Base-by-base conservation (phyloP, 2,329 filamentous ascomycete genomes). In the Dactylellina cionopaga region DNA sequence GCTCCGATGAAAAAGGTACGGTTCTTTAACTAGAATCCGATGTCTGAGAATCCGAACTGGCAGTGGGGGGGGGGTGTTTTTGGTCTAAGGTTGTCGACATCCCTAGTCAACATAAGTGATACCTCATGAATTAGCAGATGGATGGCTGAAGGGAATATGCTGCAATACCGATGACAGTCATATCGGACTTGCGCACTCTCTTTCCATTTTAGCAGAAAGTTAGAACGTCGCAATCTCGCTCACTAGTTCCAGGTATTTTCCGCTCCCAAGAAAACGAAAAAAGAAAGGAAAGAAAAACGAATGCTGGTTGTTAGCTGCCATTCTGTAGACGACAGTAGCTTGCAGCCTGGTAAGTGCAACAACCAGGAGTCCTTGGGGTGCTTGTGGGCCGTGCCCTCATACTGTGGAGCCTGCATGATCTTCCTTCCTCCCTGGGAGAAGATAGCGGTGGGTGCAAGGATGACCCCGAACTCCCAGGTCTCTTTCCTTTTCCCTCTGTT, bases 271-370 rank as follows among this genome's bases (percentile, higher is more conserved):
- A 41, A 13, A 31, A 22, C 13, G n/a, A 31, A 43, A 55, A 59
- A 70, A 55, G 33, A 51, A 63, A 54, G 10, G 17, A 9, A 31
- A 37, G 22, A 58, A 44, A 24, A 46, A 25, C 17, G 9, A 24
- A 46, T 24, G 31, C 39, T 39, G 10, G 31, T 62, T n/a, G 52
- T 44, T 46, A 66, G 33, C 49, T 56, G 51, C 51, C 60, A 56
- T 19, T 64, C 60, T 37, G 29, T 37, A 5, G 17, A 39, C 19
- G 31, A 41, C 15, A 35, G 33, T 46, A 54, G 58, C 49, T 63
- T 55, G 65, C 65, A 70, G 65, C 65, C 65, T 70, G 65, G 65
- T 70, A 70, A 70, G 65, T 55, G 65, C 59, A 56, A n/a, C 49
- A 58, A 63, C 65, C 65, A 70, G 49, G 65, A 63, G 56, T 56